Evolutionary conservation across 768 basidiomycete species (phyloP), one percentile per base, ranked within the genome.

Genomic region (Xerocomus potaroensis): DNA sequence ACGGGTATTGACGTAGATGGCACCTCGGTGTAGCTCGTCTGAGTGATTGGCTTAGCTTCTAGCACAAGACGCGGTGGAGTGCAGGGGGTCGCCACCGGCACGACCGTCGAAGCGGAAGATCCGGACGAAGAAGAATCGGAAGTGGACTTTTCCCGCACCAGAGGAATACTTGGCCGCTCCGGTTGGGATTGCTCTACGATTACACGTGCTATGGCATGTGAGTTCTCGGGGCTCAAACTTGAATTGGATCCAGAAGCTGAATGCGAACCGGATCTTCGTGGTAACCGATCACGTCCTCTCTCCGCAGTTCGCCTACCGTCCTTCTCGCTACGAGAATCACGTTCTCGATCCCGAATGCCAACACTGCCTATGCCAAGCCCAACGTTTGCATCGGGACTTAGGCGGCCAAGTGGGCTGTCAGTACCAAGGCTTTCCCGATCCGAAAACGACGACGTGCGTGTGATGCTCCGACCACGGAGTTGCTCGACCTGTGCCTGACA

Each of bases 361-460:
- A 55, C 63, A 24, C 48, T 67, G 27, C 61, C 70, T 11, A 58
- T 60, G 11, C 62, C 59, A 8, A 66, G 55, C 18, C 65, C 57
- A 9, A 60, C 36, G 31, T 41, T 52, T 36, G 51, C 65, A 6
- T 76, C 75, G 8, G 75, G 75, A 29, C 67, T 68, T 46, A 73
- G 27, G 38, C 64, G 69, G 29, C 68, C 68, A 16, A 67, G 35
- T n/a, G 68, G 66, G 41, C 64, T 70, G 26, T 67, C 72, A 6
- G 66, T 51, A 21, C 57, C 50, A 50, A 69, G 47, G 42, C 69
- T 64, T 14, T 75, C 75, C 8, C 76, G 69, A 51, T 80, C 80
- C 41, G 76, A 78, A 35, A 78, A 79, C 1, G 80, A 77, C 14
- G 79, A 70, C 6, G 74, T 75, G 31, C 80, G 74, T 16, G 79